phyloP scores from a whole-genome alignment of 164 flowering plant species.

The Buxus sempervirens region DNA sequence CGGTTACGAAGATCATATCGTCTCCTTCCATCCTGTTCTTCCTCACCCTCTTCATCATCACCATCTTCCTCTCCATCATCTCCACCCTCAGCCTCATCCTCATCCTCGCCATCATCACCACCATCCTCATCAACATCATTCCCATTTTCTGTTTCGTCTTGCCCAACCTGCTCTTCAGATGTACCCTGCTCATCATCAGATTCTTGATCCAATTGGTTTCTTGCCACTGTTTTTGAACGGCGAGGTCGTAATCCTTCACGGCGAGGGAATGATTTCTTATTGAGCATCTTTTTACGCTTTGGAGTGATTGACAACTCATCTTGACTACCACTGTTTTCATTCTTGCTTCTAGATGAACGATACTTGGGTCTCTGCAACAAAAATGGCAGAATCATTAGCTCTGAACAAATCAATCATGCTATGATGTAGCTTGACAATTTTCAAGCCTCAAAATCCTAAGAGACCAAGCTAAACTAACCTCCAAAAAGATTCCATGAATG shows the following conservation, averaged over 20 bases:
- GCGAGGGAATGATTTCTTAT: slow-evolving; percentile 51
- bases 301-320: slow-evolving; percentile 49
- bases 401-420: not conserved
- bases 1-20: slow-evolving; percentile 97
- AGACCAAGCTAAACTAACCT: slow-evolving; percentile 16
- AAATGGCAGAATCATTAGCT: slow-evolving; percentile 10
- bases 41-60: slow-evolving; percentile 76
- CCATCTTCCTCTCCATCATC: slow-evolving; percentile 50
- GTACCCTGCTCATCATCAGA: slow-evolving; percentile 71
- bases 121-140: slow-evolving; percentile 58
- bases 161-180: slow-evolving; percentile 64
- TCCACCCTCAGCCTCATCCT: slow-evolving; percentile 48
- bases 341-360: slow-evolving; percentile 46
- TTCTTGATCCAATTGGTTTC: slow-evolving; percentile 38
- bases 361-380: slow-evolving; percentile 51
- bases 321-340: slow-evolving; percentile 44
- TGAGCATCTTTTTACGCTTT: slow-evolving; percentile 43
- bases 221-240: slow-evolving; percentile 37
- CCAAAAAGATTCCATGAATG: slow-evolving; percentile 11
- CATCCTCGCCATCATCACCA: slow-evolving; percentile 41
- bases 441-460: slow-evolving; percentile 3
- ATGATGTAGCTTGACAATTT: not conserved
- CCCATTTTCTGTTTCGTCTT: slow-evolving; percentile 66
- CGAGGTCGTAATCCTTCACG: slow-evolving; percentile 96
- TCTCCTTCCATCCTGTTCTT: slow-evolving; percentile 82